A percentile compares a stretch with the other conserved stretches of the same genome.
Conservation (phyloP, 805 yeast genomes). For the Wickerhamiella cacticola region DNA sequence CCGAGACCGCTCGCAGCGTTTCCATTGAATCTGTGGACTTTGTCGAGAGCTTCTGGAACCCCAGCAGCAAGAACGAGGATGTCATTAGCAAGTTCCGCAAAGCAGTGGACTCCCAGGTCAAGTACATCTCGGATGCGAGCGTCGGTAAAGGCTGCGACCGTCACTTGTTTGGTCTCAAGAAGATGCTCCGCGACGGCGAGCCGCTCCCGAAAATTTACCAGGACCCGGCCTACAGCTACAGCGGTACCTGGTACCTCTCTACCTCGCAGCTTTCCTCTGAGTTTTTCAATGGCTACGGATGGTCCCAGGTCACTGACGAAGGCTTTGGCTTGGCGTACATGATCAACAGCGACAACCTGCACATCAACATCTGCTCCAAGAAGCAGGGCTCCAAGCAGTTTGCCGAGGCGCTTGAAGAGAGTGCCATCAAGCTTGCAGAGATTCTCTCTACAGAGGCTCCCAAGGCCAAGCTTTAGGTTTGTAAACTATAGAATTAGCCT, state of each 20-base stretch:
- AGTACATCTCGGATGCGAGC: conserved; percentile 63
- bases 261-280: conserved; percentile 83
- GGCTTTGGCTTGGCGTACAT: conserved; percentile 93
- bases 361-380: conserved; percentile 71
- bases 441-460: conserved; percentile 36
- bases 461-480: conserved; percentile 31
- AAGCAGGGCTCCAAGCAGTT: conserved; percentile 39
- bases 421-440: conserved; percentile 72
- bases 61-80: conserved; percentile 37
- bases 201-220: conserved; percentile 51
- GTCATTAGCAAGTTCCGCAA: conserved; percentile 57
- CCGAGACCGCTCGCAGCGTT: conserved; percentile 85
- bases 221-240: conserved; percentile 66
- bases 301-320: conserved; percentile 87
- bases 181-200: conserved; percentile 49
- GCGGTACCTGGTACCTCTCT: conserved; percentile 74
- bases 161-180: conserved; percentile 80
- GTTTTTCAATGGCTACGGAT: conserved; percentile 84
- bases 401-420: conserved; percentile 55
- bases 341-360: conserved; percentile 74
- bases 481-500: neutral
- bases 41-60: conserved; percentile 61
- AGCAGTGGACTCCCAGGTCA: conserved; percentile 64
- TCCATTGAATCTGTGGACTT: conserved; percentile 57
- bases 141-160: conserved; percentile 87